These are phyloP conservation scores for Aschersonia sp. DNA, from an alignment of 2,329 filamentous ascomycete species.

Conservation along the genomic window DNA sequence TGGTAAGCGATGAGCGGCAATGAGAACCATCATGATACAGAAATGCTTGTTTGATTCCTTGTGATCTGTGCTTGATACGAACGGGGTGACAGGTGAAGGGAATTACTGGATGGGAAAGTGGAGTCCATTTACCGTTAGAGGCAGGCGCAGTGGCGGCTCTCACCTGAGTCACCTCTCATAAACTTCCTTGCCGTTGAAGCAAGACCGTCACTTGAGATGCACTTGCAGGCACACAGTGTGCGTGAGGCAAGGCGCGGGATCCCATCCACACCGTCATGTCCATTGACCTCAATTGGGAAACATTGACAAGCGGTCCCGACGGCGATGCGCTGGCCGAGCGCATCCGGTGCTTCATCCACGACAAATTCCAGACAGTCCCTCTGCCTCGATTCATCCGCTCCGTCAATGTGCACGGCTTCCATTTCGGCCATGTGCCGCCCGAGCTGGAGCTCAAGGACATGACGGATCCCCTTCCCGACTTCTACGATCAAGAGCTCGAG, in stretches of 20 bases:
- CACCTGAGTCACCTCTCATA: too few species aligned
- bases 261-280: slow-evolving; percentile 49
- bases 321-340: slow-evolving; percentile 70
- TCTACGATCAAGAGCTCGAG: slow-evolving; percentile 72
- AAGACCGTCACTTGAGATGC: too few species aligned
- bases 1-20: too few species aligned
- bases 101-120: too few species aligned
- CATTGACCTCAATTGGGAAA: slow-evolving; percentile 94
- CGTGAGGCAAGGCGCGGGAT: too few species aligned
- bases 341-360: slow-evolving; percentile 88
- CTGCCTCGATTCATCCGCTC: slow-evolving; percentile 94
- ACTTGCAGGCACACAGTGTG: too few species aligned
- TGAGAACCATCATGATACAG: neutral
- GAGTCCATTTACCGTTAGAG: too few species aligned
- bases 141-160: too few species aligned
- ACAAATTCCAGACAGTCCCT: slow-evolving; percentile 84
- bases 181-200: too few species aligned
- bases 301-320: slow-evolving; percentile 77
- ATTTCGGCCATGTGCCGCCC: slow-evolving; percentile 74
- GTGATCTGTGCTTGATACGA: neutral
- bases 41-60: neutral
- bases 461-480: slow-evolving; percentile 87
- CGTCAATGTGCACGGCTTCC: slow-evolving; percentile 86
- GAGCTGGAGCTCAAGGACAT: slow-evolving; percentile 91
- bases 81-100: too few species aligned